Evolutionary conservation across 805 yeast species (phyloP), one percentile per base, ranked within the genome.

Genomic region (Candida germanica): DNA sequence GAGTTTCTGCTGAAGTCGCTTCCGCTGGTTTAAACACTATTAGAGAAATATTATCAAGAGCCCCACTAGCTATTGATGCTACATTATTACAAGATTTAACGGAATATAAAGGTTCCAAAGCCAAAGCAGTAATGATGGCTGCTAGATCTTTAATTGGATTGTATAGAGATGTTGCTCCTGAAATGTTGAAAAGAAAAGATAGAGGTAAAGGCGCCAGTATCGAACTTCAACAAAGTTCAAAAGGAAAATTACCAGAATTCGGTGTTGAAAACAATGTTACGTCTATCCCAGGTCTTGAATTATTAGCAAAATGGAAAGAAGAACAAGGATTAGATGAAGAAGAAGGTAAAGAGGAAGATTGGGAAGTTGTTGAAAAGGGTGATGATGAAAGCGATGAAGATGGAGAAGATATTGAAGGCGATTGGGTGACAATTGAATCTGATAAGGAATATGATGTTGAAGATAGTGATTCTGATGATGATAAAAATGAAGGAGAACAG

Each of bases 21-120:
- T 88, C 97, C 35, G 98, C 98, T 4, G 99, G 99, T 53, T 73
- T 93, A 47, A 93, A 93, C 61, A 86, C 98, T 3, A 91, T 91
- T 41, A 74, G 98, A 50, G 98, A 93, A 62, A 87, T 93, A 40
- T 73, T 89, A 45, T 63, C 96, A 2, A 81, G 99, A 70, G 94
- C 95, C 8, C 97, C 98, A 11, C 70, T 91, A 46, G 96, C 98
- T 17, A 88, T 93, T 50, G 97, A 88, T 35, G 81, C 84, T 36
- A 78, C 89, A 2, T 66, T 93, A 34, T 68, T 93, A 42, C 97
- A 89, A 49, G 99, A 93, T 63, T 73, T 93, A 56, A 74, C 83
- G 6, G 95, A 80, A 45, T 93, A 93, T 61, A 86, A 84, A 58
- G 94, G 94, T 3, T 88, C 97, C 18, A 93, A 93, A 61, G 73